A percentile compares a stretch with the other conserved stretches of the same genome.
phyloP scores from a whole-genome alignment of 1,139 yeast species.

The Arxiozyma heterogenica region DNA sequence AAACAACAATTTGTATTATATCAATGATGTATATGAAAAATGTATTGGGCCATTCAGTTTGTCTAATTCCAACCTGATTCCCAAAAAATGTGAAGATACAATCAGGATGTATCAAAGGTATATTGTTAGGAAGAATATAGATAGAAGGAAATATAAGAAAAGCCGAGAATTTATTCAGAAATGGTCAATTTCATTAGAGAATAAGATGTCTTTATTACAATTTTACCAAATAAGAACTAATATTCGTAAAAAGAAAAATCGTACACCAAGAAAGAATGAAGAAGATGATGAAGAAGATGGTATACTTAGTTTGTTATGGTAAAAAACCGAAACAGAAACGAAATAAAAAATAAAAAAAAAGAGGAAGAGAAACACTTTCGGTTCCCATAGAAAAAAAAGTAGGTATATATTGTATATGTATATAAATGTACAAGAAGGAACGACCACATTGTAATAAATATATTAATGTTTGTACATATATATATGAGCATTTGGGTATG shows the following conservation, averaged over 20 bases:
- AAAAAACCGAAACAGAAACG: constrained; percentile 2
- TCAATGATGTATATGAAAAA: constrained; percentile 15
- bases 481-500: constrained; percentile 4
- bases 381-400: constrained; percentile 1
- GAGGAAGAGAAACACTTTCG: no score
- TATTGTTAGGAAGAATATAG: constrained; percentile 15
- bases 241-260: constrained; percentile 6
- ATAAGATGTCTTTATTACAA: constrained; percentile 11
- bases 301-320: constrained; percentile 28
- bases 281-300: constrained; percentile 33
- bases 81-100: constrained; percentile 9
- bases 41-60: constrained; percentile 13
- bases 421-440: no score
- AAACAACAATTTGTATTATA: constrained; percentile 14
- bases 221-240: constrained; percentile 7
- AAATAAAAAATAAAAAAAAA: not conserved
- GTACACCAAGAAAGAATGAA: constrained; percentile 22
- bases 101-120: constrained; percentile 16
- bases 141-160: constrained; percentile 10
- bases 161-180: constrained; percentile 15
- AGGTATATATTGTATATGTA: no score
- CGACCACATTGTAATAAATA: no score
- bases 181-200: constrained; percentile 15
- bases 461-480: no score
- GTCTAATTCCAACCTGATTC: constrained; percentile 2